These are phyloP conservation scores for Sporisorium iseilematis-ciliati DNA, from an alignment of 1,284 basidiomycete genomes.

Conservation along the genomic window DNA sequence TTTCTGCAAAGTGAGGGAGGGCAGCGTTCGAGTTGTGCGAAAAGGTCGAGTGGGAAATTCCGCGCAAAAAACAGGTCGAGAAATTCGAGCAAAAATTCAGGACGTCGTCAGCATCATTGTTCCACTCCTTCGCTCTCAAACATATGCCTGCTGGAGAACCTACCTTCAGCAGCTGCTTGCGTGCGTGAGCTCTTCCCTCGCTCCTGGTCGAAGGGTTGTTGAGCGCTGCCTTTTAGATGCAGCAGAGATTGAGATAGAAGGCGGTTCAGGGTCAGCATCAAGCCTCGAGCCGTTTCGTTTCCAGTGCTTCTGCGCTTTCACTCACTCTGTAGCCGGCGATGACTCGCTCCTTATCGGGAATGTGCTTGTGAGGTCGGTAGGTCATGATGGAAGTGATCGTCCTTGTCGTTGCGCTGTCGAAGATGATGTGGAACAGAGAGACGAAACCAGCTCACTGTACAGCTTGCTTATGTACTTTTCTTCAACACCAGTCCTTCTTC, in stretches of 20 bases:
- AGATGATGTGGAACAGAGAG: not conserved
- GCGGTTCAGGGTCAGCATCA: not conserved
- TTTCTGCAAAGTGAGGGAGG: conserved; percentile 17
- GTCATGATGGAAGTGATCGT: conserved; percentile 19
- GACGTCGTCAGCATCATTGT: too few species aligned
- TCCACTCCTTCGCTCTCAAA: too few species aligned
- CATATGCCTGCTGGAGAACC: not conserved
- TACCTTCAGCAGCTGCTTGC: conserved; percentile 54
- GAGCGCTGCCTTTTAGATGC: conserved; percentile 38
- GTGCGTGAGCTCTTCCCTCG: conserved; percentile 45
- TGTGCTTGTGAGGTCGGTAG: conserved; percentile 45
- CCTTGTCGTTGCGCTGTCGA: conserved; percentile 1
- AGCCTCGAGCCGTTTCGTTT: too few species aligned
- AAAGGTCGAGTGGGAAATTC: conserved; percentile 1
- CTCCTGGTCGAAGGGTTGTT: conserved; percentile 53
- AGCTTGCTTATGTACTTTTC: conserved; percentile 15
- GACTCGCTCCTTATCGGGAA: conserved; percentile 46
- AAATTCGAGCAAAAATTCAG: conserved; percentile 1
- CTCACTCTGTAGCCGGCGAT: conserved; percentile 53
- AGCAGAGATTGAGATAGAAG: not conserved
- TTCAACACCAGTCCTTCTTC: not conserved
- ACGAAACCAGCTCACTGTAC: not conserved
- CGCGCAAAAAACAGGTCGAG: conserved; percentile 1
- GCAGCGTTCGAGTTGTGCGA: not conserved
- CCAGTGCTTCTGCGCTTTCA: not conserved